phyloP scores from a whole-genome alignment of 345 rosid species.

The Erysimum cheiranthoides region DNA sequence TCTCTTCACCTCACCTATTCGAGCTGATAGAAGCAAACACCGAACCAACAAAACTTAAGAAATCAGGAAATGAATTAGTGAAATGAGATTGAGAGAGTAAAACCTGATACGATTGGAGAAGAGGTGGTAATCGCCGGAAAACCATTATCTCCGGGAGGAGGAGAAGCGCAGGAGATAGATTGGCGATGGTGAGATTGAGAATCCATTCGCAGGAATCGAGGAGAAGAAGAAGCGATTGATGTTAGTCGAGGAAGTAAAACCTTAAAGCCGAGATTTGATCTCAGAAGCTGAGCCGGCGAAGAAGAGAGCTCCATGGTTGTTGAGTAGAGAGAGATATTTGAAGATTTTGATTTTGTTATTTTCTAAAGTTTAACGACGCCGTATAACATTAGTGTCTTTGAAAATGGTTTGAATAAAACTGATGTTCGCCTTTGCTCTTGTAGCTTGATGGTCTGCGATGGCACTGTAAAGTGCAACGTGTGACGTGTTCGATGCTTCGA shows the following conservation, averaged over 20 bases:
- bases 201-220: constrained; percentile 20
- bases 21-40: constrained; percentile 36
- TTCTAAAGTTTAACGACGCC: neutral
- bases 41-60: neutral
- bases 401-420: neutral
- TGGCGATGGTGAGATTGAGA: constrained; percentile 28
- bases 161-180: constrained; percentile 30
- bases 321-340: neutral
- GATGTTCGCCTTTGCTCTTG: neutral
- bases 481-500: neutral
- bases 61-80: neutral
- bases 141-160: constrained; percentile 29
- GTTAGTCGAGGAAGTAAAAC: neutral
- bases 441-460: neutral
- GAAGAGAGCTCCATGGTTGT: constrained; percentile 29
- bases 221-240: neutral
- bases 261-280: neutral
- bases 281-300: constrained; percentile 29
- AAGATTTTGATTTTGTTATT: neutral
- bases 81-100: neutral
- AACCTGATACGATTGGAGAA: constrained; percentile 31
- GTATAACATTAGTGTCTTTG: neutral
- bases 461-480: neutral
- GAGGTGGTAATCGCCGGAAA: constrained; percentile 11
- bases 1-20: constrained; percentile 83